Percentiles rank a stretch among this genome's conserved stretches.
These are phyloP conservation scores for Fusarium metavorans DNA, from an alignment of 2,329 filamentous ascomycete species.

Conservation along the genomic window DNA sequence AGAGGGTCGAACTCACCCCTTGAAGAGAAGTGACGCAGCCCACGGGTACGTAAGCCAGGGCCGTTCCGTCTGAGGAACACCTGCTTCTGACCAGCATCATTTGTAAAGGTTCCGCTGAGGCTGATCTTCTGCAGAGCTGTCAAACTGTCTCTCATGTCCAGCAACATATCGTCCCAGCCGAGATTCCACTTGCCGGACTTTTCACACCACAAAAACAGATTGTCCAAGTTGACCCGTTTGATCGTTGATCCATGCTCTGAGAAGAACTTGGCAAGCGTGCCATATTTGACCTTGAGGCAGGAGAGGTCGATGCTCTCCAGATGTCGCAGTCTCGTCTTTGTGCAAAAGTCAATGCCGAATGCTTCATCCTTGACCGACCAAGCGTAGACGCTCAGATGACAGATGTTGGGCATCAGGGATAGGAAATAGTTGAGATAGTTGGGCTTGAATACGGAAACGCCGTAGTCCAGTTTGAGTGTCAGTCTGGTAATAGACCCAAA, in stretches of 20 bases:
- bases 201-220: constrained; percentile 20
- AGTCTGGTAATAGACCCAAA: constrained; percentile 30
- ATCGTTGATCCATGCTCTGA: constrained; percentile 25
- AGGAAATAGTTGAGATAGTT: constrained; percentile 35
- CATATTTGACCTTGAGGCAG: constrained; percentile 23
- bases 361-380: constrained; percentile 7
- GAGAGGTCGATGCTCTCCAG: constrained; percentile 34
- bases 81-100: constrained; percentile 31
- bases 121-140: constrained; percentile 11
- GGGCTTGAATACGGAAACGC: constrained; percentile 15
- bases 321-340: constrained; percentile 27
- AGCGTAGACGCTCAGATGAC: constrained; percentile 23
- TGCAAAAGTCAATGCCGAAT: constrained; percentile 26
- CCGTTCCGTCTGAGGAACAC: constrained; percentile 12
- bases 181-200: constrained; percentile 6
- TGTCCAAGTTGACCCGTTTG: constrained; percentile 19
- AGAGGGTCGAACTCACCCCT: constrained; percentile 13
- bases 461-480: constrained; percentile 15
- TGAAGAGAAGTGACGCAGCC: neutral
- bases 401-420: constrained; percentile 35
- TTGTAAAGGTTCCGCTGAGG: constrained; percentile 22
- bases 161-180: constrained; percentile 35
- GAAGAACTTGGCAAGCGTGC: constrained; percentile 31
- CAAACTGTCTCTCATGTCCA: constrained; percentile 19
- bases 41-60: neutral